Base-by-base conservation (phyloP, 805 yeast species). In the Teunomyces gatunensis region DNA sequence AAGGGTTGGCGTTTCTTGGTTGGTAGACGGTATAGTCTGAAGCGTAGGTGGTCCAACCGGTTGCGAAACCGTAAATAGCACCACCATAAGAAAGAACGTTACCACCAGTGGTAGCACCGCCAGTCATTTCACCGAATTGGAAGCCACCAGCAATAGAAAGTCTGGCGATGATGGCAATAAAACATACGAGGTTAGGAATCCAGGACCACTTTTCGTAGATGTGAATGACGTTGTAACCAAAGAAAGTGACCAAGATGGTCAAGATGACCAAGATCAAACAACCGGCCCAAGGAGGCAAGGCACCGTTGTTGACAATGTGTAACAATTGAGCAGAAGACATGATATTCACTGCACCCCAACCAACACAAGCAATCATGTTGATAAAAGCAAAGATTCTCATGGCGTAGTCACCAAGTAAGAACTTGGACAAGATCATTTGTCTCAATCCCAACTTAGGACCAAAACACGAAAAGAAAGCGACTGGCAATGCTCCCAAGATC, bases 11-110 rank as follows among this genome's bases (percentile, higher is more conserved):
- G 59, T 79, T 76, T 58, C 78, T 73, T 55, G 86, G 88, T 79
- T 87, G 89, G 73, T 89, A 91, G 39, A 85, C 89, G 43, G 96
- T 89, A 71, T 90, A 91, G 71, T 90, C 97, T 45, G 96, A 82
- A 23, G 97, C 94, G 58, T 84, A 89, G 15, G 96, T 84, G 47
- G 95, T 81, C 97, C 97, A 90, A 53, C 97, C 97, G 46, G 96
- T 80, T 44, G 96, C 95, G 61, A 85, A 90, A 53, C 97, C 97
- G 58, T 80, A 90, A 53, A 87, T 66, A 39, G 94, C 69, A 65
- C 90, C 84, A 63, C 96, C 96, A 56, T 85, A 89, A 17, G 92
- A 81, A 48, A 90, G 72, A 15, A 88, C 90, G 59, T 66, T 59
- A 53, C 89, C 96, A 28, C 94, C 95, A 49, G 85, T 84, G 25